Conservation (phyloP, 2,329 filamentous ascomycete species). For the Tolypocladium sp. region DNA sequence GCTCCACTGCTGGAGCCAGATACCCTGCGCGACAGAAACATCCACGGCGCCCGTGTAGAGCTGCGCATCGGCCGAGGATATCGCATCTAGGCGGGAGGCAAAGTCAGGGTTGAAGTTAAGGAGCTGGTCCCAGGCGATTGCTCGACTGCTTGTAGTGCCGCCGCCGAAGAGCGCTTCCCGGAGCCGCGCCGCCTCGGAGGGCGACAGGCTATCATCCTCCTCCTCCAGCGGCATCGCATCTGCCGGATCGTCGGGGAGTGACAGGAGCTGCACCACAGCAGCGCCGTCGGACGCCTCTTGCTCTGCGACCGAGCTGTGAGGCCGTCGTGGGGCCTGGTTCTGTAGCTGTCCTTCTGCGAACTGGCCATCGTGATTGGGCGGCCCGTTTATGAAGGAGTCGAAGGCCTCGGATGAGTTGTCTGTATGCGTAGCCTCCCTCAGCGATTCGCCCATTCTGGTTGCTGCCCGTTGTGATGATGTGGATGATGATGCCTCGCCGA, state of each 20-base stretch:
- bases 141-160: neutral
- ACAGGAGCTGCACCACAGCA: constrained; percentile 27
- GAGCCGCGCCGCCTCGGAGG: constrained; percentile 21
- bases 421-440: neutral
- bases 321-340: neutral
- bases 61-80: constrained; percentile 7
- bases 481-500: neutral
- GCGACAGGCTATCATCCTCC: constrained; percentile 14
- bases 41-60: constrained; percentile 30
- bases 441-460: neutral
- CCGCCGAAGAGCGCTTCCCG: constrained; percentile 27
- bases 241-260: constrained; percentile 12
- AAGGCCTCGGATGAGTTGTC: neutral
- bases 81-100: constrained; percentile 13
- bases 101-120: constrained; percentile 43
- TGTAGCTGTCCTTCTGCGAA: neutral
- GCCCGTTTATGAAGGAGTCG: neutral
- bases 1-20: constrained; percentile 48
- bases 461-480: neutral
- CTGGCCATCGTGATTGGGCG: neutral
- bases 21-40: constrained; percentile 25
- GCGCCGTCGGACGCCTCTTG: constrained; percentile 20
- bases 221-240: constrained; percentile 11
- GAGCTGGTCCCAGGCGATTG: constrained; percentile 29
- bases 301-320: constrained; percentile 14